Evolutionary conservation across 1,139 yeast species (phyloP).

Genomic region (Candida pseudoviswanathii): DNA sequence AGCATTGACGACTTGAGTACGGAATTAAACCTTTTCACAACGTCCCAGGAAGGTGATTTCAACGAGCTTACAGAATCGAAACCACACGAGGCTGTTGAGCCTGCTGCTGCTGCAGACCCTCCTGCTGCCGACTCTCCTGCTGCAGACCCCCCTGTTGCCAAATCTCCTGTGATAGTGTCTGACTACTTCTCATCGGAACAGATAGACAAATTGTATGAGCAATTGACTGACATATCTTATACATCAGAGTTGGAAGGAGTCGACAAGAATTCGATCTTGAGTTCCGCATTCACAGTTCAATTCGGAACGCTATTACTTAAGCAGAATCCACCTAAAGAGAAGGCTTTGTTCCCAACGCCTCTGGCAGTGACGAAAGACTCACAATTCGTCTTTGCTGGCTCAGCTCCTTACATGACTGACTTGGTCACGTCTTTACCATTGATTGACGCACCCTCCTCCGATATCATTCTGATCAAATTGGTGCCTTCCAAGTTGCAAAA

Average conservation of each 20-base stretch:
- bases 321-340: slow-evolving; percentile 8
- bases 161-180: not conserved
- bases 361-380: slow-evolving; percentile 3
- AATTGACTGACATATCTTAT: slow-evolving; percentile 18
- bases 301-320: slow-evolving; percentile 40
- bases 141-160: no score
- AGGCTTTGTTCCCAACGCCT: slow-evolving; percentile 10
- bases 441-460: slow-evolving; percentile 35
- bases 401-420: slow-evolving; percentile 43
- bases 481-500: slow-evolving; percentile 44
- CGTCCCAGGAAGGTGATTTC: not conserved
- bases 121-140: no score
- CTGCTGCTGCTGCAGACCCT: not conserved
- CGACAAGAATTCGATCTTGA: slow-evolving; percentile 12
- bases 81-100: not conserved
- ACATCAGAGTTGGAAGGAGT: slow-evolving; percentile 17
- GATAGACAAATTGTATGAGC: slow-evolving; percentile 18
- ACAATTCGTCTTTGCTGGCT: slow-evolving; percentile 41
- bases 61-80: not conserved
- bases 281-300: slow-evolving; percentile 38
- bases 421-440: slow-evolving; percentile 39
- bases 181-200: not conserved
- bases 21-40: slow-evolving; percentile 2
- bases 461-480: slow-evolving; percentile 49
- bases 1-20: slow-evolving; percentile 10